A percentile compares a stretch with the other conserved stretches of the same genome.
Evolutionary conservation across 495 filamentous ascomycete species (phyloP).

Genomic region (Penicillium robsamsonii): DNA sequence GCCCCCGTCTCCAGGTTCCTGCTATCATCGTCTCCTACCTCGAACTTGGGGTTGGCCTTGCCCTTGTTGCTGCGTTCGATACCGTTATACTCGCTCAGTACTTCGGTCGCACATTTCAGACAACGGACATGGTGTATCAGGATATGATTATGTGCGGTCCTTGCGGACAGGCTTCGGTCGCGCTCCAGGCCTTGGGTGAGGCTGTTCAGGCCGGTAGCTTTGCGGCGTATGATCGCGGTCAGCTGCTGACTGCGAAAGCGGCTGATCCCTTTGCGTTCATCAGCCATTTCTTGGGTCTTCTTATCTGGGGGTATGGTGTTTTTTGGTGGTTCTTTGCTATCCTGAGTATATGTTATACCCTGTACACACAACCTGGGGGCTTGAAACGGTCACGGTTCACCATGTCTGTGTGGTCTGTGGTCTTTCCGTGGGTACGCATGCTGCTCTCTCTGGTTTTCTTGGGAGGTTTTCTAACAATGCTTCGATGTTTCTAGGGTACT

Average conservation of each 20-base stretch:
- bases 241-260: constrained; percentile 25
- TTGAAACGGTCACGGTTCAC: constrained; percentile 21
- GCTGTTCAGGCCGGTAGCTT: constrained; percentile 23
- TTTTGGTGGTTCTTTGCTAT: constrained; percentile 39
- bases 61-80: constrained; percentile 23
- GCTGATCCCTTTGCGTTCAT: constrained; percentile 17
- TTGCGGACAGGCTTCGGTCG: constrained; percentile 34
- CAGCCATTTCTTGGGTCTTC: constrained; percentile 26
- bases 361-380: constrained; percentile 23
- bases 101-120: constrained; percentile 23
- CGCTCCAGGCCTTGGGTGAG: constrained; percentile 29
- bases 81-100: constrained; percentile 27
- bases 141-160: constrained; percentile 42
- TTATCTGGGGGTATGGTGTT: constrained; percentile 32
- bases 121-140: constrained; percentile 25
- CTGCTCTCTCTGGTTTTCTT: constrained; percentile 2
- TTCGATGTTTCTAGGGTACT: constrained; percentile 22
- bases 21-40: constrained; percentile 35
- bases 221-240: constrained; percentile 28
- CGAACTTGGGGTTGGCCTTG: constrained; percentile 30
- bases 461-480: neutral
- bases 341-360: constrained; percentile 30
- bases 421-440: constrained; percentile 31
- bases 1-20: constrained; percentile 30
- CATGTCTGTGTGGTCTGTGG: constrained; percentile 27